Conservation (phyloP, 495 filamentous ascomycete genomes). For the Glarea lozoyensis region DNA sequence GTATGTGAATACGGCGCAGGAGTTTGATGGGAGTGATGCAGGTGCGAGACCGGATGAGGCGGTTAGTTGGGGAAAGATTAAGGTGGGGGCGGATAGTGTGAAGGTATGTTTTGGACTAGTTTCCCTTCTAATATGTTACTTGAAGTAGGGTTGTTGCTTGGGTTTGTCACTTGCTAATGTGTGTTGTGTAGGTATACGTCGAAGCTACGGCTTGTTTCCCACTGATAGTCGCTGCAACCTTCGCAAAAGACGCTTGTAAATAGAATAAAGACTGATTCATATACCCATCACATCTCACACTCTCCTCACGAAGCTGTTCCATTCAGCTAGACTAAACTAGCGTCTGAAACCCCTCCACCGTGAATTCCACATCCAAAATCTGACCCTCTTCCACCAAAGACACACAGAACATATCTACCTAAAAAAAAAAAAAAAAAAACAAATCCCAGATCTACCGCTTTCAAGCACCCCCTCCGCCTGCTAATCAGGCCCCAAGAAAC, state of each 20-base stretch:
- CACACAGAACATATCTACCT: too few relatives aligned
- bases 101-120: conserved; percentile 48
- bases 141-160: neutral
- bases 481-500: too few relatives aligned
- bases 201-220: conserved; percentile 92
- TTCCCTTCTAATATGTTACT: neutral
- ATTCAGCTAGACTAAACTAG: too few relatives aligned
- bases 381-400: too few relatives aligned
- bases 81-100: conserved; percentile 70
- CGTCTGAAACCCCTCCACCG: too few relatives aligned
- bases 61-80: conserved; percentile 98
- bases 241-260: conserved; percentile 50
- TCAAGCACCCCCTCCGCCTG: too few relatives aligned
- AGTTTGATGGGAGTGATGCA: conserved; percentile 96
- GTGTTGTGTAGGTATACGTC: conserved; percentile 53
- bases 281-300: too few relatives aligned
- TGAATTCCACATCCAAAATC: too few relatives aligned
- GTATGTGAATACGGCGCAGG: conserved; percentile 91
- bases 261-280: too few relatives aligned
- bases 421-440: too few relatives aligned
- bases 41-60: conserved; percentile 94
- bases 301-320: too few relatives aligned
- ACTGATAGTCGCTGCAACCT: conserved; percentile 89
- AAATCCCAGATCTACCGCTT: too few relatives aligned
- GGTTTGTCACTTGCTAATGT: conserved; percentile 23